Conservation (phyloP, 148 eudicot species). For the Arctostaphylos glauca region DNA sequence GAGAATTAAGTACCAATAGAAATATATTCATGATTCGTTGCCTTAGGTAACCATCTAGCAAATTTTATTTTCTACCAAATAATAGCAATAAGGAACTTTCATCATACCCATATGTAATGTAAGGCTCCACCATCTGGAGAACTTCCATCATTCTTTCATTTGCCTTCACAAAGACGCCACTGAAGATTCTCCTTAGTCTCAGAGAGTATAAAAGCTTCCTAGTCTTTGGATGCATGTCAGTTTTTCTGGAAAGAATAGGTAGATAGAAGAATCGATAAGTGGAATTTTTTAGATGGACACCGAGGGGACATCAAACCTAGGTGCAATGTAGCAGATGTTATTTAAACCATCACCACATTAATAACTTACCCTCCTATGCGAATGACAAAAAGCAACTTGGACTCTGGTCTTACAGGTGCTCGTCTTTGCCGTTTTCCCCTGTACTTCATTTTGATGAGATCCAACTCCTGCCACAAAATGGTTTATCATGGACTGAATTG, state of each 20-base stretch:
- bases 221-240: conserved; percentile 65
- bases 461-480: conserved; percentile 55
- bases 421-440: conserved; percentile 52
- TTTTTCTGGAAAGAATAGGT: conserved; percentile 46
- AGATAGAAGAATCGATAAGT: not conserved
- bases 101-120: conserved; percentile 78
- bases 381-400: conserved; percentile 71
- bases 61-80: not conserved
- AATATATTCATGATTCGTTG: not conserved
- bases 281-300: not conserved
- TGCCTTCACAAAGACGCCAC: conserved; percentile 83
- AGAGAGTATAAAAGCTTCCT: conserved; percentile 61
- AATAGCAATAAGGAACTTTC: not conserved
- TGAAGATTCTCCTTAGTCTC: conserved; percentile 57
- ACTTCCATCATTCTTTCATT: conserved; percentile 55
- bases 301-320: not conserved
- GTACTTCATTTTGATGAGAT: conserved; percentile 79
- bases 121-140: conserved; percentile 86
- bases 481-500: not conserved
- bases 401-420: conserved; percentile 28
- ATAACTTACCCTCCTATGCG: conserved; percentile 76
- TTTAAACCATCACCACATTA: not conserved
- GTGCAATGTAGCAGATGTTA: not conserved
- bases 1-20: not conserved
- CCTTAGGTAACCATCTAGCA: not conserved